phyloP scores from a whole-genome alignment of 176 grass and related monocot genomes.

The Tillandsia fasciculata region DNA sequence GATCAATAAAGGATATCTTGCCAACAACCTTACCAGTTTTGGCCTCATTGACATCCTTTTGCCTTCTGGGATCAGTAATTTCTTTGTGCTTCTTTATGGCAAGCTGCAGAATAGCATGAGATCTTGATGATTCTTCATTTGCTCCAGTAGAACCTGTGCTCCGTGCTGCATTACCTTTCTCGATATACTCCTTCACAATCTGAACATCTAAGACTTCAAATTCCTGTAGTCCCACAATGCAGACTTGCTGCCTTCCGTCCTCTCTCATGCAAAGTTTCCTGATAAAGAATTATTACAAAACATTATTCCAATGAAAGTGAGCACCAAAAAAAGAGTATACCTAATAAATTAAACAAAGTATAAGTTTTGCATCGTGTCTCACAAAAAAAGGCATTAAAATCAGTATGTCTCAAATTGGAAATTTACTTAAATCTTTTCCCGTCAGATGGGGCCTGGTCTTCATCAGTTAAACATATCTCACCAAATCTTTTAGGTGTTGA shows the following conservation, averaged over 20 bases:
- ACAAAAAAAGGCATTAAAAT: no score
- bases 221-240: slow-evolving; percentile 95
- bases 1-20: slow-evolving; percentile 98
- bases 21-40: slow-evolving; percentile 75
- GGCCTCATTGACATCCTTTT: slow-evolving; percentile 73
- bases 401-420: no score
- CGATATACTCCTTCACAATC: slow-evolving; percentile 95
- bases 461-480: no score
- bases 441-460: no score
- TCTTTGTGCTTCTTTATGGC: slow-evolving; percentile 81
- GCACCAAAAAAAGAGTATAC: background rate
- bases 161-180: slow-evolving; percentile 80
- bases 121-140: slow-evolving; percentile 98
- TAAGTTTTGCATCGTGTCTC: no score
- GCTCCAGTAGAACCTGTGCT: slow-evolving; percentile 95
- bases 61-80: slow-evolving; percentile 58
- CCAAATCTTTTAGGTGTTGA: no score
- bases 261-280: slow-evolving; percentile 96
- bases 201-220: slow-evolving; percentile 97
- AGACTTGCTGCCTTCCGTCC: slow-evolving; percentile 96
- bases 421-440: no score
- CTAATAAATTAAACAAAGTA: background rate
- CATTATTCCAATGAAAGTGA: background rate
- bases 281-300: slow-evolving; percentile 16
- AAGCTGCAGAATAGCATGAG: slow-evolving; percentile 92